Evolutionary conservation across 441 rosid species (phyloP), one percentile per base, ranked within the genome.

Genomic region (Croton setiger): DNA sequence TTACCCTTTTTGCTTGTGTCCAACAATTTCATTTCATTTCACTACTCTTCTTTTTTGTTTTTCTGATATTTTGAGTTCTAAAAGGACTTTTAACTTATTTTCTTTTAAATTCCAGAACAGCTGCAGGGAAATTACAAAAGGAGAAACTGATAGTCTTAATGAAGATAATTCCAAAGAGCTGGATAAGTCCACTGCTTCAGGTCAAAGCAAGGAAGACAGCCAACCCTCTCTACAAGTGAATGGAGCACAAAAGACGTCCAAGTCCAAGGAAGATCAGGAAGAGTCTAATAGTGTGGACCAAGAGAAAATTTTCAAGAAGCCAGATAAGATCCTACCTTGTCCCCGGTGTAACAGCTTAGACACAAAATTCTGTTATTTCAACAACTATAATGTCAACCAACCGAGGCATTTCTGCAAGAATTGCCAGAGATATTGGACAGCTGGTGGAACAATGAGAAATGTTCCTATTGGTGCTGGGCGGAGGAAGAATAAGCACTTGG

Each of bases 381-480:
- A 89, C 68, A 89, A 89, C 72, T 87, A 89, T 72, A 89, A 89
- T 51, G 95, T 89, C 59, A 85, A 87, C 76, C 95, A 89, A 73
- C 95, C 95, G 5, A 80, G 92, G 56, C 90, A 89, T 78, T 89
- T 89, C 74, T 89, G 95, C 77, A 87, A 86, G 84, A 89, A 89
- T 66, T 89, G 95, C 77, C 95, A 89, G 69, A 87, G 95, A 73
- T 89, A 89, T 76, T 89, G 95, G 95, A 89, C 95, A 17, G 95
- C 92, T 35, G 95, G 95, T 64, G 95, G 95, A 61, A 84, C 92
- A 0, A 87, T 89, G 92, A 81, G 95, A 75, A 89, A 87, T 48
- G 95, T 89, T 57, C 92, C 92, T 41, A 75, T 89, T 21, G 95
- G 95, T 12, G 95, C 95, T 56, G 95, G 95, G 10, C 74, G 92